Conservation (phyloP, 306 rosid species). For the Malus sieversii region DNA sequence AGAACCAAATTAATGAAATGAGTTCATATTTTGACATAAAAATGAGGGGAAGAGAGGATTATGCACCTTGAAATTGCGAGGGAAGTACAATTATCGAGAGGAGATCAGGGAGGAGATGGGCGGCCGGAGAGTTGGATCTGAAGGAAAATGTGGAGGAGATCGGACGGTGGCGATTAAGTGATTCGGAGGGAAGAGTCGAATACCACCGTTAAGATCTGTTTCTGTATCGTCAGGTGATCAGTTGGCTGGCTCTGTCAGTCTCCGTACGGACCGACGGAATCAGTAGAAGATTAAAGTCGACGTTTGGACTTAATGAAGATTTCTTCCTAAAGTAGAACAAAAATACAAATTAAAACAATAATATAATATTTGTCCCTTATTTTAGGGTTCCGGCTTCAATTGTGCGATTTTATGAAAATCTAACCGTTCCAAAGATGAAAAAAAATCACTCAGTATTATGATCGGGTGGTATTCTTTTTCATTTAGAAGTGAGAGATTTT, state of each 20-base stretch:
- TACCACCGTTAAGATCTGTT: not conserved
- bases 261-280: too few relatives aligned
- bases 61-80: not conserved
- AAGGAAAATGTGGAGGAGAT: constrained; percentile 11
- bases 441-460: too few relatives aligned
- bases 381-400: too few relatives aligned
- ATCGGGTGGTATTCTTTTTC: rapidly evolving
- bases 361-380: too few relatives aligned
- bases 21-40: not conserved
- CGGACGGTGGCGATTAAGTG: constrained; percentile 31
- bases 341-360: too few relatives aligned
- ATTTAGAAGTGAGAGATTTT: rapidly evolving
- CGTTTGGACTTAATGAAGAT: too few relatives aligned
- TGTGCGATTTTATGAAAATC: too few relatives aligned
- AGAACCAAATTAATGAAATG: not conserved
- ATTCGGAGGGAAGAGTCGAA: not conserved
- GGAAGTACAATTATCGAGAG: not conserved
- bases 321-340: too few relatives aligned
- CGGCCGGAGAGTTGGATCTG: constrained; percentile 17
- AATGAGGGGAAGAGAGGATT: not conserved
- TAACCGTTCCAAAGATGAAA: too few relatives aligned
- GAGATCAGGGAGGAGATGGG: constrained; percentile 26
- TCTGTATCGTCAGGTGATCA: not conserved
- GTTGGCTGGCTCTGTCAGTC: not conserved
- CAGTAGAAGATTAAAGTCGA: too few relatives aligned